Evolutionary conservation across 2,329 filamentous ascomycete species (phyloP), one percentile per base, ranked within the genome.

Genomic region (Exophiala mesophila): DNA sequence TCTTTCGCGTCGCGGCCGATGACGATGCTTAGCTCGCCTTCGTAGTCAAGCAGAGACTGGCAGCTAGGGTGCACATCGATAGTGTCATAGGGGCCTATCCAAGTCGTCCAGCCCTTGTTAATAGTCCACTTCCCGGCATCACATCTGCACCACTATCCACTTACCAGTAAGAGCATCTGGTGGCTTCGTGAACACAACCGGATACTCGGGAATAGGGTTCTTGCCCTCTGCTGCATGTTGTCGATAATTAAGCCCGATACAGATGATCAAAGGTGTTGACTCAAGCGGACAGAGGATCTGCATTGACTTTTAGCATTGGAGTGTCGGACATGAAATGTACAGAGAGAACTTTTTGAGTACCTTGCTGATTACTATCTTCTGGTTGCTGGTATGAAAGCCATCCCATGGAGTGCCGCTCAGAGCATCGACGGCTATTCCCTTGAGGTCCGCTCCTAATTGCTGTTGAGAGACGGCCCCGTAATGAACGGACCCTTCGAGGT

Each of bases 21-120:
- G 10, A 80, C 66, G 20, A 79, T 68, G 8, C 70, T 75, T 36
- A 80, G 66, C 60, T 80, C 77, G 2, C 73, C 72, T 58, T 80
- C 75, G 57, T 77, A 78, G 60, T 80, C 78, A 41, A 54, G 58
- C 33, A n/a, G n/a, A n/a, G 16, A 13, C 9, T 36, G n/a, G 15
- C 13, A 13, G 16, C 54, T 57, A 3, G 57, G 46, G 24, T 53
- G 46, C 4, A 36, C 52, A 10, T 63, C 47, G 8, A 53, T 51
- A 0, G 52, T 52, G 3, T 58, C 55, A 19, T 47, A 50, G 1
- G 60, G 58, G 2, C 56, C 58, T n/a, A 9, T 48, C 57, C 1
- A 65, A 49, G 4, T 59, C 57, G 2, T 57, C 61, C 5, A 58
- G 53, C n/a, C 29, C 5, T 16, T 12, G 13, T 12, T 13, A 16